Base-by-base conservation (phyloP, 345 rosid genomes). In the Microcos paniculata region DNA sequence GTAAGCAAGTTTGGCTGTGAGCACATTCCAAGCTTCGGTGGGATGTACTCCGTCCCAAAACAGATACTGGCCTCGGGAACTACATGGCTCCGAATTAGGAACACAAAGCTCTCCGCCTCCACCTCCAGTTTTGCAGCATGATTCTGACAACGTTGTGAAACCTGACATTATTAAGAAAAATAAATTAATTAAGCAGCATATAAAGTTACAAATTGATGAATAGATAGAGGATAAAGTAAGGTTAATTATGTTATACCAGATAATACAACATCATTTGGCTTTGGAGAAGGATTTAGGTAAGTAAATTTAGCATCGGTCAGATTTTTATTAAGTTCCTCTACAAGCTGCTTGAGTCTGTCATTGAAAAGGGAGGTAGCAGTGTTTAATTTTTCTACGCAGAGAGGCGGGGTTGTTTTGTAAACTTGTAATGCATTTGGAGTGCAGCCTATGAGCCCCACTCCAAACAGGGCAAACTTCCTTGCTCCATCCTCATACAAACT, bases 31-130 rank as follows among this genome's bases (percentile, higher is more conserved):
- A 4, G 40, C 45, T 58, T 90, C 89, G 0, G 92, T 82, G 0
- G 87, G 77, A 74, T 87, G 96, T 21, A 77, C 83, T 42, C 81
- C 84, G 31, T 89, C 94, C 90, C 89, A 89, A 57, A 84, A 85
- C 13, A 75, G 62, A 70, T 77, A 84, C 18, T 16, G 10, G 26
- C 13, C 62, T 78, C 87, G 76, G 43, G 76, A 49, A 15, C 48
- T 28, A 61, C 97, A 87, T 23, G 90, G 82, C 45, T 61, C 57
- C 24, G 65, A 24, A 31, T 64, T 23, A 7, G 46, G 68, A 12
- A 67, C 30, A 77, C 93, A 88, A 26, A 84, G 80, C 53, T 81
- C 81, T 62, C 73, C 76, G 1, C 81, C 87, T 8, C 75, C 68
- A 0, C 19, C 19, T 38, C 72, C 72, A 8, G 70, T 62, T 57